Percentiles rank a stretch among this genome's conserved stretches.
These are phyloP conservation scores for Trifolium subterraneum DNA, from an alignment of 306 rosid genomes.

Conservation along the genomic window DNA sequence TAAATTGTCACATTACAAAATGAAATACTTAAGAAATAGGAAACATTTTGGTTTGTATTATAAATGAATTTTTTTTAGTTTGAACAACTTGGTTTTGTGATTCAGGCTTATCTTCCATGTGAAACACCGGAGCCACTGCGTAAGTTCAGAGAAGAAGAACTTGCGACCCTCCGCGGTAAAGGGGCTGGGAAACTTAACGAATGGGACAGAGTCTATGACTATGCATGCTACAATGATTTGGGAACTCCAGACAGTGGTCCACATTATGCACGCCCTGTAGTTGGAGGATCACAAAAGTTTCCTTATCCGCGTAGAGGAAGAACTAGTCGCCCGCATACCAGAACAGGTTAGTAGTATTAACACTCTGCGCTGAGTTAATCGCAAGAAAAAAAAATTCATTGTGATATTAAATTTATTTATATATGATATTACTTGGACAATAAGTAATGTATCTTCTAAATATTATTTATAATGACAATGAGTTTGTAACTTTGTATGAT, in stretches of 20 bases:
- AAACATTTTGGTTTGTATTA: no score
- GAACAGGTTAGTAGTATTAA: constrained; percentile 48
- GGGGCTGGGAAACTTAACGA: constrained; percentile 70
- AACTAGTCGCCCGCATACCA: constrained; percentile 75
- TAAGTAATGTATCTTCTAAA: not conserved
- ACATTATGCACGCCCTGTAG: constrained; percentile 62
- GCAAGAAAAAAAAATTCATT: no score
- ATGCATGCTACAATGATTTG: constrained; percentile 84
- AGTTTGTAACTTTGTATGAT: not conserved
- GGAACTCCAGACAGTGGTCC: constrained; percentile 72
- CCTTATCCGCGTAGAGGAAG: constrained; percentile 91
- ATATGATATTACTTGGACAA: no score
- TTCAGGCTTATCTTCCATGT: constrained; percentile 76
- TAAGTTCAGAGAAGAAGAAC: constrained; percentile 74
- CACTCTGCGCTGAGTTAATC: no score
- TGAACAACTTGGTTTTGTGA: not conserved
- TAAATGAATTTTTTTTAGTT: no score
- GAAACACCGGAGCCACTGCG: constrained; percentile 67
- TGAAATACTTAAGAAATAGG: no score
- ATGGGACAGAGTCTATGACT: constrained; percentile 98
- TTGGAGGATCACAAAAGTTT: constrained; percentile 69
- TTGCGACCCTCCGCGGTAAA: constrained; percentile 65
- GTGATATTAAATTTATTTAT: no score
- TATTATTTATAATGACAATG: not conserved
- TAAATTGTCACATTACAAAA: no score